Evolutionary conservation across 2,329 filamentous ascomycete species (phyloP), one percentile per base, ranked within the genome.

Genomic region (Aspergillus vadensis): DNA sequence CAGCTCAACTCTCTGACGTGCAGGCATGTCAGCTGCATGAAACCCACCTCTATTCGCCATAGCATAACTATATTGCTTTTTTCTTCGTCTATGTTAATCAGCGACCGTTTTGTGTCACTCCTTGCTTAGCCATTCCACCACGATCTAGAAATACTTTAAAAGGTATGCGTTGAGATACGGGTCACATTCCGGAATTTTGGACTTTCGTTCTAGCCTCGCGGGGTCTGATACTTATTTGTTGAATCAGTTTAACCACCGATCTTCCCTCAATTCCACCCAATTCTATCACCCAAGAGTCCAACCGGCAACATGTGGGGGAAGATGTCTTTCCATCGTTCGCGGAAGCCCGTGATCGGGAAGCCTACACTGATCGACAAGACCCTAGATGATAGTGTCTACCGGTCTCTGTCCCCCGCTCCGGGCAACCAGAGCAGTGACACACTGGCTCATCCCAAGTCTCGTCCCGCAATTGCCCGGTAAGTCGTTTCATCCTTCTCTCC

Each of bases 281-380:
- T 32, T 14, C n/a, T 47, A 5, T 9, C 36, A 15, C 32, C 41
- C 10, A 19, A 15, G 6, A 44, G 21, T 44, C 41, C 41, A 23
- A 14, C 7, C 19, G 17, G 25, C 69, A 76, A 62, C n/a, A 85
- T 86, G 84, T 86, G 83, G 83, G 83, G 83, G 71, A 81, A 82
- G 68, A 72, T 68, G 44, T 63, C 68, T 6, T 83, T 68, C 75
- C 81, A 71, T 76, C 79, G 69, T 66, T 77, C 78, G 64, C 80
- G 73, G 70, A 78, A 80, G 60, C 78, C 76, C 50, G 69, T 72
- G 17, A 80, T 80, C 65, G 76, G 78, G 58, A 78, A 77, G 67
- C 79, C 81, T 36, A 77, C 79, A 48, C 72, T 81, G 55, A 69
- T 79, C 65, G 75, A 80, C 68, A 80, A 77, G 23, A 79, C 77